Percentiles rank a stretch among this genome's conserved stretches.
phyloP scores from a whole-genome alignment of 2,329 filamentous ascomycete species.

The Neoarthrinium moseri region DNA sequence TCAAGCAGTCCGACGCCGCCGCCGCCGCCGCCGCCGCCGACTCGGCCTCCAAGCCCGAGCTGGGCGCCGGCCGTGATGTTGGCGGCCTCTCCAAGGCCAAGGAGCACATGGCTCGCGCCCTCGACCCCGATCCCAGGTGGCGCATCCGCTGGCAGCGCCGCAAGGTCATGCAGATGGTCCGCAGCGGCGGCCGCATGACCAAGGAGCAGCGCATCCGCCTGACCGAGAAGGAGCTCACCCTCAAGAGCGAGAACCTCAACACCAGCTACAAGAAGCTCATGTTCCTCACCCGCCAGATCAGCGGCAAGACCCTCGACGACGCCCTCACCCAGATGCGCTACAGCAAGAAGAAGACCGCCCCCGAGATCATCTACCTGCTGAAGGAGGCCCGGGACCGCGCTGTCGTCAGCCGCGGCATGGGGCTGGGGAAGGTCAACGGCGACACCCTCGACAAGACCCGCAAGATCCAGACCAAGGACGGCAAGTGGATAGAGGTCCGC shows the following conservation, averaged over 20 bases:
- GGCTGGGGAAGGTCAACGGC: slow-evolving; percentile 52
- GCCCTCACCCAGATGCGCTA: slow-evolving; percentile 94
- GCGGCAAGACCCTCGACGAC: slow-evolving; percentile 90
- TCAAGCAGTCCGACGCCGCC: slow-evolving; percentile 31
- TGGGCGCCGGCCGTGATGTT: too few species aligned
- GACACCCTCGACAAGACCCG: slow-evolving; percentile 40
- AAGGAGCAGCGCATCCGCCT: slow-evolving; percentile 67
- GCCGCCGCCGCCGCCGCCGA: slow-evolving; percentile 9
- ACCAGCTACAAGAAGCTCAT: slow-evolving; percentile 92
- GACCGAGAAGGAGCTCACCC: slow-evolving; percentile 52
- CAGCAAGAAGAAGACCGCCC: slow-evolving; percentile 88
- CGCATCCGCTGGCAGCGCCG: slow-evolving; percentile 78
- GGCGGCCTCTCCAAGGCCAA: slow-evolving; percentile 38
- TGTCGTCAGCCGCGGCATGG: slow-evolving; percentile 81
- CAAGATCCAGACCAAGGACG: slow-evolving; percentile 72
- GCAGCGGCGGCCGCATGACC: slow-evolving; percentile 63
- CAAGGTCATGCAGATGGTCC: slow-evolving; percentile 77
- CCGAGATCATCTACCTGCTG: slow-evolving; percentile 76
- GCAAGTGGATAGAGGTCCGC: slow-evolving; percentile 66
- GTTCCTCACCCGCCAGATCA: slow-evolving; percentile 81
- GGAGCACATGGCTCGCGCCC: slow-evolving; percentile 57
- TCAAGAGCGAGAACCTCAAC: slow-evolving; percentile 71
- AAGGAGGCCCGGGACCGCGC: slow-evolving; percentile 80
- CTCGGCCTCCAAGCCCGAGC: too few species aligned
- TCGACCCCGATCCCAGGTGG: slow-evolving; percentile 73